Evolutionary conservation across 805 yeast genomes (phyloP).

Genomic region (Candida cerambycidarum): DNA sequence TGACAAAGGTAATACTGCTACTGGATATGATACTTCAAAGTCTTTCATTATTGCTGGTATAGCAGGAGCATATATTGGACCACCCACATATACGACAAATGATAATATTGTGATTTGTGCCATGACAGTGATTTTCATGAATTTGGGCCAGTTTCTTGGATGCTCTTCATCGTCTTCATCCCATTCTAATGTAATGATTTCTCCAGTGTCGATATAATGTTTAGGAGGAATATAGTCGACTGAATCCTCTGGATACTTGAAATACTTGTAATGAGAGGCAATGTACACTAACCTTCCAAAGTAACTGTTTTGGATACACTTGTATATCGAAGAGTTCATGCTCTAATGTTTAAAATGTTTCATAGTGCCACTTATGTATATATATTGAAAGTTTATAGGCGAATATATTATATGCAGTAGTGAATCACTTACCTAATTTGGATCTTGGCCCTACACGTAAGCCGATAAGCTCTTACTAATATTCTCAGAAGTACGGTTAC

Average conservation of each 20-base stretch:
- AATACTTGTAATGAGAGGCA: slow-evolving; percentile 23
- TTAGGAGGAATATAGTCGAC: slow-evolving; percentile 29
- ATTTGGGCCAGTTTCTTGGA: slow-evolving; percentile 55
- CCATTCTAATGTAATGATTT: slow-evolving; percentile 25
- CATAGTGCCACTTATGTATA: background rate
- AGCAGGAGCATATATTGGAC: slow-evolving; percentile 57
- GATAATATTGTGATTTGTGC: slow-evolving; percentile 18
- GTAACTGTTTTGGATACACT: slow-evolving; percentile 5
- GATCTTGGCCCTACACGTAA: no score
- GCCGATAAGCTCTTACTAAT: no score
- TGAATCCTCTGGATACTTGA: slow-evolving; percentile 26
- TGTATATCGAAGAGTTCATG: background rate
- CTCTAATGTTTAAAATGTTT: background rate
- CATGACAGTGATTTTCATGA: slow-evolving; percentile 38
- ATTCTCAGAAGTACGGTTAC: no score
- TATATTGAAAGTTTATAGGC: background rate
- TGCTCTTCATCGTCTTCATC: slow-evolving; percentile 51
- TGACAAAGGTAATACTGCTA: slow-evolving; percentile 52
- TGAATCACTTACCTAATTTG: background rate
- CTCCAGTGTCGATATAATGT: slow-evolving; percentile 18
- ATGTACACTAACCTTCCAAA: slow-evolving; percentile 28
- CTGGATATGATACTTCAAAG: slow-evolving; percentile 43
- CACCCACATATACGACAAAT: slow-evolving; percentile 51
- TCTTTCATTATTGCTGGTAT: slow-evolving; percentile 43
- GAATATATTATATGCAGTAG: background rate